Percentiles rank a stretch among this genome's conserved stretches.
phyloP scores from a whole-genome alignment of 805 yeast genomes.

The Metschnikowia hibisci region DNA sequence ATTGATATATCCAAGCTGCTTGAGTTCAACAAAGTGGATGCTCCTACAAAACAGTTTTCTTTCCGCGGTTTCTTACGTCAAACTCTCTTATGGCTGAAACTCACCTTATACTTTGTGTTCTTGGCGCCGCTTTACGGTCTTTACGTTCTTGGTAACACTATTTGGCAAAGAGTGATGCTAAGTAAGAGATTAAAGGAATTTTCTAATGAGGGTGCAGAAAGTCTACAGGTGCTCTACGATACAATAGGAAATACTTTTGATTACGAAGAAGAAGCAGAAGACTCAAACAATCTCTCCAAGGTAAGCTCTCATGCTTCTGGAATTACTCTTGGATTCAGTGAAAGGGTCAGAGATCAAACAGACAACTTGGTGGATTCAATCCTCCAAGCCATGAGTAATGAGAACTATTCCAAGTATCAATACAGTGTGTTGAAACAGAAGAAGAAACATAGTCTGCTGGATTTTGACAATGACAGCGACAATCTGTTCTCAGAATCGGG shows the following conservation, averaged over 20 bases:
- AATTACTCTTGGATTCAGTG: slow-evolving; percentile 3
- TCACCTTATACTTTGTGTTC: slow-evolving; percentile 43
- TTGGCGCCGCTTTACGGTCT: slow-evolving; percentile 61
- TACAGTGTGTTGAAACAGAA: slow-evolving; percentile 10
- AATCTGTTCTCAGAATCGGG: background rate
- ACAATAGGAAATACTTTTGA: slow-evolving; percentile 5
- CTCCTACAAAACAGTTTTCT: background rate
- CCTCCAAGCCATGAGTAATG: slow-evolving; percentile 52
- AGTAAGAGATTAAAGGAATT: slow-evolving; percentile 27
- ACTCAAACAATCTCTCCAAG: background rate
- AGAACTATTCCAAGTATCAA: slow-evolving; percentile 17
- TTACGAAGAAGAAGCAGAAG: slow-evolving; percentile 1
- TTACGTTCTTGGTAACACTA: slow-evolving; percentile 47
- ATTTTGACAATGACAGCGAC: background rate
- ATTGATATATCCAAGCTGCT: slow-evolving; percentile 49
- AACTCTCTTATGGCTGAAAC: slow-evolving; percentile 43
- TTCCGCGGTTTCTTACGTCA: background rate
- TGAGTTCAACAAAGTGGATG: slow-evolving; percentile 15
- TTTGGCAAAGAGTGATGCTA: slow-evolving; percentile 34
- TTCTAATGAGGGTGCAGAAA: slow-evolving; percentile 25
- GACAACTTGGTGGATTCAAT: slow-evolving; percentile 63
- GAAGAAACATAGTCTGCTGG: background rate
- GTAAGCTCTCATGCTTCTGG: slow-evolving; percentile 1
- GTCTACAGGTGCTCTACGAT: slow-evolving; percentile 28
- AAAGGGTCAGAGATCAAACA: slow-evolving; percentile 46